Evolutionary conservation across 176 grass and related monocot genomes (phyloP).

Genomic region (Triticum monococcum): DNA sequence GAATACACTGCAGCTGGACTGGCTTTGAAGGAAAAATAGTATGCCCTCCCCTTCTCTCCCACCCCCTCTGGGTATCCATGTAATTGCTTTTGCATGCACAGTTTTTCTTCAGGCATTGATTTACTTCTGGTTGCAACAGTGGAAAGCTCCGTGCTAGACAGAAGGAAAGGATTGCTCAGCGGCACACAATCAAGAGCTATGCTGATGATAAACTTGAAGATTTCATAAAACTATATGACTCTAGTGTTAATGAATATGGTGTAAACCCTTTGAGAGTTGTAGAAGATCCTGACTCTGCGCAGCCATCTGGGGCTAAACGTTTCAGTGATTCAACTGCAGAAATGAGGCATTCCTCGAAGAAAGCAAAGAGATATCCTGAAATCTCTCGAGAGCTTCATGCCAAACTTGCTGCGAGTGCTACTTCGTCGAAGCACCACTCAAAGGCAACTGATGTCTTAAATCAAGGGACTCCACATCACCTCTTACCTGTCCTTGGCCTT

Average conservation of each 20-base stretch:
- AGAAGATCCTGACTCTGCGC: constrained; percentile 39
- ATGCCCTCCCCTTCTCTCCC: constrained; percentile 28
- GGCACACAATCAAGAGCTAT: constrained; percentile 43
- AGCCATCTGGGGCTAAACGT: constrained; percentile 45
- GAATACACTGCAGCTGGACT: constrained; percentile 90
- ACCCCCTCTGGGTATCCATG: neutral
- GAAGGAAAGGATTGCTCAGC: constrained; percentile 86
- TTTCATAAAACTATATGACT: constrained; percentile 42
- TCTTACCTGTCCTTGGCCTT: constrained; percentile 88
- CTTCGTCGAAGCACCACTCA: constrained; percentile 48
- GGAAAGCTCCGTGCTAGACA: constrained; percentile 86
- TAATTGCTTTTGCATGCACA: constrained; percentile 26
- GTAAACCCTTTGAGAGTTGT: constrained; percentile 44
- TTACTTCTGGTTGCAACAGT: constrained; percentile 53
- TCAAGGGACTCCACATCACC: constrained; percentile 55
- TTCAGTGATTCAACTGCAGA: constrained; percentile 47
- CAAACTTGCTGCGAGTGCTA: constrained; percentile 34
- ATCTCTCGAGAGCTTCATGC: constrained; percentile 56
- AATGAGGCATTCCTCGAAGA: constrained; percentile 51
- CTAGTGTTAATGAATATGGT: constrained; percentile 39
- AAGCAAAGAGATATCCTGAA: constrained; percentile 60
- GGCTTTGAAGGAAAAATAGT: constrained; percentile 97
- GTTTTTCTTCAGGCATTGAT: constrained; percentile 36
- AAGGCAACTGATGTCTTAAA: constrained; percentile 44
- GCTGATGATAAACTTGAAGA: constrained; percentile 40